phyloP scores from a whole-genome alignment of 73 alveolate species.

The Paramecium sexaurelia region DNA sequence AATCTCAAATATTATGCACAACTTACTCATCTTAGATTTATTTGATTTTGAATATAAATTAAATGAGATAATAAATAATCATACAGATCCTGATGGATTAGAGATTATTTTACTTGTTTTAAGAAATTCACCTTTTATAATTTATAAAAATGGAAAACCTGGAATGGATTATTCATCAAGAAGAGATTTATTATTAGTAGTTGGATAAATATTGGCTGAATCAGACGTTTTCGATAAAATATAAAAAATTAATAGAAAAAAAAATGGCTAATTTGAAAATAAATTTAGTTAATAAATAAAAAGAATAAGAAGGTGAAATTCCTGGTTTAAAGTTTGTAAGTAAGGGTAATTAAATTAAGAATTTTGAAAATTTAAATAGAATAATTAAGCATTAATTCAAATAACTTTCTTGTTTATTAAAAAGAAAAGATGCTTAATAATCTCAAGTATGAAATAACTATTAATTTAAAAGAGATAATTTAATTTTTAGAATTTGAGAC shows the following conservation, averaged over 20 bases:
- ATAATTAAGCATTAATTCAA: constrained; percentile 22
- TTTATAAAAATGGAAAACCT: constrained; percentile 48
- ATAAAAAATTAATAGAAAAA: constrained; percentile 7
- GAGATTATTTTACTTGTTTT: constrained; percentile 31
- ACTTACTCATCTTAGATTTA: neutral
- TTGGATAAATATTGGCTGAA: constrained; percentile 46
- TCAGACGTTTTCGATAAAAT: constrained; percentile 28
- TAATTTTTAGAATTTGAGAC: constrained; percentile 42
- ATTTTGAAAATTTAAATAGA: constrained; percentile 17
- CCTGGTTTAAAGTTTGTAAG: neutral
- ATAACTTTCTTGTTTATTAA: neutral
- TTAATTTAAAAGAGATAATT: constrained; percentile 30
- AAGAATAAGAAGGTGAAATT: neutral
- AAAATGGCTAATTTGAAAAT: constrained; percentile 7
- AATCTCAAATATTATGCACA: constrained; percentile 29
- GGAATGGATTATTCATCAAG: constrained; percentile 61
- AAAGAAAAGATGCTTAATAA: constrained; percentile 35
- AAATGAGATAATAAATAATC: neutral
- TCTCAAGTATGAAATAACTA: neutral
- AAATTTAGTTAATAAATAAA: neutral
- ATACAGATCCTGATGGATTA: constrained; percentile 32
- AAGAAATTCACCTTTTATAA: constrained; percentile 36
- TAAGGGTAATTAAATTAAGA: constrained; percentile 2
- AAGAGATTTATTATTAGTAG: neutral
- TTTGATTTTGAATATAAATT: constrained; percentile 49